phyloP scores from a whole-genome alignment of 1,284 basidiomycete genomes.

The Vanrija sp. region DNA sequence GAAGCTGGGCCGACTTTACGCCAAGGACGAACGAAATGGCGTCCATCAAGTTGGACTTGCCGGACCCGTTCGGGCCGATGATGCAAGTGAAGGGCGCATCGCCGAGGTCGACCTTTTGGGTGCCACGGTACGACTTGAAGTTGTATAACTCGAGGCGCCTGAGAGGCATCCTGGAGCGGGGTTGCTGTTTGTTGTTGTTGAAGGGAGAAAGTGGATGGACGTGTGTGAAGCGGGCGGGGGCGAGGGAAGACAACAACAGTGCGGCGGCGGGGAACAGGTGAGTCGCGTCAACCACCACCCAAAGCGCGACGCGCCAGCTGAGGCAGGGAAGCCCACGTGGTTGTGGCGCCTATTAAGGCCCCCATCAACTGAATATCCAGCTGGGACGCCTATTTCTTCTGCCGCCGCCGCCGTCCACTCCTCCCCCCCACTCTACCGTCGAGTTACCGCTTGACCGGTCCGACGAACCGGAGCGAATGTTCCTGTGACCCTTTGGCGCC shows the following conservation, averaged over 20 bases:
- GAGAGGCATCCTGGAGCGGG: conserved; percentile 43
- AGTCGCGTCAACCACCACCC: neutral
- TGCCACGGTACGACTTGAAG: conserved; percentile 81
- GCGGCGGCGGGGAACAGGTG: neutral
- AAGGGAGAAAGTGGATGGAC: neutral
- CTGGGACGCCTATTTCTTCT: no score
- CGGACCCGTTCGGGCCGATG: conserved; percentile 98
- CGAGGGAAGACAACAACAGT: no score
- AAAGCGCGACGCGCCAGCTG: neutral
- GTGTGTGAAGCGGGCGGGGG: no score
- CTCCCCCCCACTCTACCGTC: neutral
- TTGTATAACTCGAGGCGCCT: conserved; percentile 72
- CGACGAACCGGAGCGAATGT: no score
- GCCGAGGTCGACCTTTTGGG: conserved; percentile 53
- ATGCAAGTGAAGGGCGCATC: conserved; percentile 78
- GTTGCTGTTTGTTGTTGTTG: conserved; percentile 3
- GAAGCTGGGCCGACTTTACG: conserved; percentile 86
- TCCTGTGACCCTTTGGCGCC: no score
- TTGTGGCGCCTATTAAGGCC: neutral
- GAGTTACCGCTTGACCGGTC: neutral
- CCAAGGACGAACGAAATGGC: conserved; percentile 99
- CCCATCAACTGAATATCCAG: no score
- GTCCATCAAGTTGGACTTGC: conserved; percentile 99
- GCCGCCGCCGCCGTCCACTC: neutral
- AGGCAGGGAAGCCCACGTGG: neutral